Conservation (phyloP, 768 basidiomycete species). For the Candolleomyces eurysporus region DNA sequence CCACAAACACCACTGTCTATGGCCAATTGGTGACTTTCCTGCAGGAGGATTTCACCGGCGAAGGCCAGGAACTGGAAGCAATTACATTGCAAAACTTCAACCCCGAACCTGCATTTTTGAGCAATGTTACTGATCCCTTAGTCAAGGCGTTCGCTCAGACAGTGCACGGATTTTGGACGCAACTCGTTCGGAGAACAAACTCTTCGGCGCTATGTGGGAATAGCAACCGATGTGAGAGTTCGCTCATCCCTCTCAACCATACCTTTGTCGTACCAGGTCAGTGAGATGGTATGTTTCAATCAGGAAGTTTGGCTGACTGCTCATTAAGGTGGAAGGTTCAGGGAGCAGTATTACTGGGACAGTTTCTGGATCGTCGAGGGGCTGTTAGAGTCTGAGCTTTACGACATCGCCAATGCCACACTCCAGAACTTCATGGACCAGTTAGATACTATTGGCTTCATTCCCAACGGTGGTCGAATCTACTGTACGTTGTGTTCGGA, state of each 20-base stretch:
- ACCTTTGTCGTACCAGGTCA: conserved; percentile 89
- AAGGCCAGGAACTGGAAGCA: conserved; percentile 82
- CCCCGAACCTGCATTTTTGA: conserved; percentile 61
- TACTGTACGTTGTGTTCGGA: conserved; percentile 55
- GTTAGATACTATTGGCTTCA: conserved; percentile 78
- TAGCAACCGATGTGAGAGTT: conserved; percentile 67
- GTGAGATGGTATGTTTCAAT: conserved; percentile 7
- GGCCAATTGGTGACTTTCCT: conserved; percentile 68
- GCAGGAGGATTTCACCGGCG: conserved; percentile 76
- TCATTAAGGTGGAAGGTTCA: conserved; percentile 61
- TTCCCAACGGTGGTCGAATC: conserved; percentile 91
- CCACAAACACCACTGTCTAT: conserved; percentile 48
- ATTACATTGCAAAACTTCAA: conserved; percentile 62
- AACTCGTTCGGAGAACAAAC: conserved; percentile 77
- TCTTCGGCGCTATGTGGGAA: conserved; percentile 59
- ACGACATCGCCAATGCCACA: conserved; percentile 68
- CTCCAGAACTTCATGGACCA: conserved; percentile 97
- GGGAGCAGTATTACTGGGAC: conserved; percentile 74
- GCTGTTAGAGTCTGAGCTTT: conserved; percentile 77
- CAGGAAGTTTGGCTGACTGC: background rate
- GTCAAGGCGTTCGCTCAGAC: conserved; percentile 71
- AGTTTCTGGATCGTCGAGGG: conserved; percentile 90
- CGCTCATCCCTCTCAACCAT: conserved; percentile 86
- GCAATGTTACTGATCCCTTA: conserved; percentile 66
- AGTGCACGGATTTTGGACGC: conserved; percentile 86